These are phyloP conservation scores for Leptoxyphium fumago DNA, from an alignment of 2,329 filamentous ascomycete genomes.

Conservation along the genomic window DNA sequence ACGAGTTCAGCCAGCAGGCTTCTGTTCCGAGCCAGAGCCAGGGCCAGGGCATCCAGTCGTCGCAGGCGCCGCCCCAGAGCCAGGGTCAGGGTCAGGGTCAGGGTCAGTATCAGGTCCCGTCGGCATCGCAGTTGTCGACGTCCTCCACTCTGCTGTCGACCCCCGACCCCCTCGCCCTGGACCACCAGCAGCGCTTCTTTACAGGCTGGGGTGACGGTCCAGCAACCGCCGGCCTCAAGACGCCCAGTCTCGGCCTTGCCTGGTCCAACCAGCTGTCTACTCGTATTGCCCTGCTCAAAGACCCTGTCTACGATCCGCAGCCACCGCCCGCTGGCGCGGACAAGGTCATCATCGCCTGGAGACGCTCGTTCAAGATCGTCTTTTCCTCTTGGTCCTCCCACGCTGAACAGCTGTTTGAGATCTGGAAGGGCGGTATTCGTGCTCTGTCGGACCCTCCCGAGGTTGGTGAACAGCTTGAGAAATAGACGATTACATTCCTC, in stretches of 20 bases:
- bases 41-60: slow-evolving; percentile 7
- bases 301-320: slow-evolving; percentile 35
- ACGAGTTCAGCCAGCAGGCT: slow-evolving; percentile 4
- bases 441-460: neutral
- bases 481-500: too few relatives aligned
- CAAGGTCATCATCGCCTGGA: slow-evolving; percentile 43
- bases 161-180: slow-evolving; percentile 50
- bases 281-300: slow-evolving; percentile 67
- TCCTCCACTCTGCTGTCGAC: slow-evolving; percentile 24
- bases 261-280: slow-evolving; percentile 84
- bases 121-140: slow-evolving; percentile 11
- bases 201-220: slow-evolving; percentile 74
- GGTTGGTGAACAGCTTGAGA: too few relatives aligned
- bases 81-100: neutral
- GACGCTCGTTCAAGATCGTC: slow-evolving; percentile 72
- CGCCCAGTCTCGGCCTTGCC: slow-evolving; percentile 70
- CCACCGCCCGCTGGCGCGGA: slow-evolving; percentile 27
- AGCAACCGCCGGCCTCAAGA: slow-evolving; percentile 45
- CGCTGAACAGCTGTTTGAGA: slow-evolving; percentile 57
- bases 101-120: neutral
- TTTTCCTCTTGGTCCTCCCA: slow-evolving; percentile 63
- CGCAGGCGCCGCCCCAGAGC: neutral
- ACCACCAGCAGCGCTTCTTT: slow-evolving; percentile 89
- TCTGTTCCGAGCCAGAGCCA: slow-evolving; percentile 6
- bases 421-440: slow-evolving; percentile 48